Evolutionary conservation across 192 early-diverging fungal species (phyloP).

Genomic region (Nowakowskiella sp.): DNA sequence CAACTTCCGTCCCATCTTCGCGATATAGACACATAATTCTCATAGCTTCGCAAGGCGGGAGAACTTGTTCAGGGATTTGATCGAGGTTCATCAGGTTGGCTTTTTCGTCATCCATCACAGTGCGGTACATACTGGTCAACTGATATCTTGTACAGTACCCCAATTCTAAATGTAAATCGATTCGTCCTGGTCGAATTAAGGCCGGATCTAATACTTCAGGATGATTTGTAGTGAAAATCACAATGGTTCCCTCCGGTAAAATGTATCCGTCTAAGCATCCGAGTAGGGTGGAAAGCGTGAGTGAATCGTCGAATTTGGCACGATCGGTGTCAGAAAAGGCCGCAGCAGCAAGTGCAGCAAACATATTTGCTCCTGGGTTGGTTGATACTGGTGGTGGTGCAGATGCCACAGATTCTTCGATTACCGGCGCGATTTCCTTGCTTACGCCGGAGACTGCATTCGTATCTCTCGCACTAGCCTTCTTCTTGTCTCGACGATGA

Average conservation of each 20-base stretch:
- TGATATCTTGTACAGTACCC: slow-evolving; percentile 56
- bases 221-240: slow-evolving; percentile 63
- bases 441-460: too few relatives aligned
- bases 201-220: slow-evolving; percentile 55
- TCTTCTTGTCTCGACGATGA: slow-evolving; percentile 24
- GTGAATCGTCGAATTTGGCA: slow-evolving; percentile 5
- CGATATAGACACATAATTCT: slow-evolving; percentile 50
- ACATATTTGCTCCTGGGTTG: slow-evolving; percentile 3
- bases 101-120: slow-evolving; percentile 30
- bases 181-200: slow-evolving; percentile 51
- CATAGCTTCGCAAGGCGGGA: slow-evolving; percentile 60
- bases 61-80: slow-evolving; percentile 37
- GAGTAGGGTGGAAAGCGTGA: slow-evolving; percentile 43
- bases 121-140: slow-evolving; percentile 40
- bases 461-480: too few relatives aligned
- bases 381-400: slow-evolving; percentile 7
- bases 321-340: background rate
- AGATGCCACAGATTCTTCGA: too few relatives aligned
- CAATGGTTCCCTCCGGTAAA: slow-evolving; percentile 41
- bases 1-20: too few relatives aligned
- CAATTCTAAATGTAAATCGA: slow-evolving; percentile 56
- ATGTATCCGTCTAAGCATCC: slow-evolving; percentile 56
- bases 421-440: too few relatives aligned
- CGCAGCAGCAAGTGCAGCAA: slow-evolving; percentile 15
- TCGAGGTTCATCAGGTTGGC: slow-evolving; percentile 4